Conservation (phyloP, 352 stramenopile species). For the Discostella stelligera region DNA sequence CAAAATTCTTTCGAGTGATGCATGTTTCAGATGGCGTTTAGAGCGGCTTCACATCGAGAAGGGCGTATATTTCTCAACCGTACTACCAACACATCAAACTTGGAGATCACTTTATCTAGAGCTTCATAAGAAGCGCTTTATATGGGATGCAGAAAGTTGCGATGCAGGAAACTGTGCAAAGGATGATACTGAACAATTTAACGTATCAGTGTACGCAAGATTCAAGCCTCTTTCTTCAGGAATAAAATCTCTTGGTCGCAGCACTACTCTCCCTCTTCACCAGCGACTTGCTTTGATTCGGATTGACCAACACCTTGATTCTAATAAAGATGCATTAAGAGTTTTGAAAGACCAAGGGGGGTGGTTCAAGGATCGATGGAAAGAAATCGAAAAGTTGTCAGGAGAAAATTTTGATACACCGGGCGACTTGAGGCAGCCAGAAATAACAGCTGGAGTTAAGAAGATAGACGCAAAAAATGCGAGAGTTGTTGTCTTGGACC, state of each 20-base stretch:
- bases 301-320: constrained; percentile 41
- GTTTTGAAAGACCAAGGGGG: constrained; percentile 53
- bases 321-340: constrained; percentile 44
- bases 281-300: constrained; percentile 59
- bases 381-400: constrained; percentile 22
- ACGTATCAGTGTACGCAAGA: background rate
- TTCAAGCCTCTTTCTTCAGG: background rate
- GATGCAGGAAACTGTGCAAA: background rate
- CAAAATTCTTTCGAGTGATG: constrained; percentile 30
- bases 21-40: constrained; percentile 38
- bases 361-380: constrained; percentile 48
- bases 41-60: constrained; percentile 32
- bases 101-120: background rate
- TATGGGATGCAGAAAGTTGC: background rate
- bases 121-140: background rate
- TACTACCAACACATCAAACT: background rate
- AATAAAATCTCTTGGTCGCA: constrained; percentile 10
- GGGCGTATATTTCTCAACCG: constrained; percentile 30
- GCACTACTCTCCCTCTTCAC: constrained; percentile 54
- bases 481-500: constrained; percentile 53
- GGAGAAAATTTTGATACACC: background rate
- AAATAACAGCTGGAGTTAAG: constrained; percentile 39
- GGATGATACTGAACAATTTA: background rate
- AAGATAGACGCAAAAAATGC: constrained; percentile 39
- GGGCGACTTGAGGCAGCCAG: constrained; percentile 4